Evolutionary conservation across 148 eudicot genomes (phyloP), one percentile per base, ranked within the genome.

Genomic region (Cornus suecica): DNA sequence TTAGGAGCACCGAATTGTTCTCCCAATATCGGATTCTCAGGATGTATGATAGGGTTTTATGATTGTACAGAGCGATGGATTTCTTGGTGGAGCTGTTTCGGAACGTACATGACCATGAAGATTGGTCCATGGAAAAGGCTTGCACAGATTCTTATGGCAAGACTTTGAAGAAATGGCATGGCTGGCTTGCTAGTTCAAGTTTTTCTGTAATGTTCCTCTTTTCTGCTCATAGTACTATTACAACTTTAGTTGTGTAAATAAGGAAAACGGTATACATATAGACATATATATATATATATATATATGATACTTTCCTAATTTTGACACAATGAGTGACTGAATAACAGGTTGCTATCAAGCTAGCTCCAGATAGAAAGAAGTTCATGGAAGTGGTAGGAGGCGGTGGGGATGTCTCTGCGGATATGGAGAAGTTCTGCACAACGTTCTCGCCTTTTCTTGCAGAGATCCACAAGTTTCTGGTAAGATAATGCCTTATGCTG

Each of bases 161-260:
- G 88, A 92, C 97, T 72, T 81, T 94, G 87, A 94, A 94, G 80
- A 89, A 89, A 73, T 92, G 92, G 92, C 99, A 94, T 78, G 99
- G 99, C 61, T 92, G 99, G 99, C 87, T 94, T 72, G 94, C 99
- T 71, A 88, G 91, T 80, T 90, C 99, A 68, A 92, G 91, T 76
- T 89, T 94, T 78, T 72, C 85, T 65, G 99, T 94, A 88, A 84
- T 88, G 51, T 74, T 62, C 48, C 60, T 77, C 52, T 45, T 45
- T 45, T 14, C 52, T 45, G 54, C 20, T 48, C 54, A 48, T 18
- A 13, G 51, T 16, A 31, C 65, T n/a, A 10, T 7, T 5, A 51
- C 24, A 72, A 58, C 8, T 2, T 30, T 32, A 15, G n/a, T 24
- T 23, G 30, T 22, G 5, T n/a, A n/a, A n/a, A n/a, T n/a, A n/a